Evolutionary conservation across 441 rosid species (phyloP).

Genomic region (Pelargonium hybrid): DNA sequence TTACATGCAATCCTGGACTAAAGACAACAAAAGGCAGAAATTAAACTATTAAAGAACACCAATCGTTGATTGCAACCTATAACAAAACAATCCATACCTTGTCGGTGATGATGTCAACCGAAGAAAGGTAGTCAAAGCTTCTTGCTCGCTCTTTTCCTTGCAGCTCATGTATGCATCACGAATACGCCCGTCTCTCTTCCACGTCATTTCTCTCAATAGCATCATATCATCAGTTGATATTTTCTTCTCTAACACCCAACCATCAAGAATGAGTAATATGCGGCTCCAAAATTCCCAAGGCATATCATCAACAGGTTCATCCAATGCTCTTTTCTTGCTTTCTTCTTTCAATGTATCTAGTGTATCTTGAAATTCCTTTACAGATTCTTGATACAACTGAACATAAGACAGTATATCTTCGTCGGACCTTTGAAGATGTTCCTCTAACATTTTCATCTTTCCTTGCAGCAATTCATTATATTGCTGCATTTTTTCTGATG

Average conservation of each 20-base stretch:
- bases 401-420: conserved; percentile 68
- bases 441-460: conserved; percentile 73
- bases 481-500: conserved; percentile 65
- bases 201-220: conserved; percentile 62
- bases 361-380: conserved; percentile 74
- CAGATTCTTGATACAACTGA: conserved; percentile 72
- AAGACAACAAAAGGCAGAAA: conserved; percentile 34
- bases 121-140: conserved; percentile 52
- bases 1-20: conserved; percentile 78
- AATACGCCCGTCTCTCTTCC: conserved; percentile 65
- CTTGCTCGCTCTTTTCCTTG: conserved; percentile 61
- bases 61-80: conserved; percentile 3
- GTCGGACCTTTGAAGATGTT: conserved; percentile 72
- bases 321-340: conserved; percentile 52
- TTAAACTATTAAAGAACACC: conserved; percentile 24
- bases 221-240: conserved; percentile 50
- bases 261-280: conserved; percentile 73
- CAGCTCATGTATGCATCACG: conserved; percentile 50
- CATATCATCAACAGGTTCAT: conserved; percentile 68
- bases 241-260: conserved; percentile 90
- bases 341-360: conserved; percentile 66
- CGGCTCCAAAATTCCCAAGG: conserved; percentile 88
- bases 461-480: conserved; percentile 76
- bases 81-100: conserved; percentile 36
- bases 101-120: conserved; percentile 45